Evolutionary conservation across 78 protist genomes (phyloP).

Genomic region (Monosiga brevicollis): DNA sequence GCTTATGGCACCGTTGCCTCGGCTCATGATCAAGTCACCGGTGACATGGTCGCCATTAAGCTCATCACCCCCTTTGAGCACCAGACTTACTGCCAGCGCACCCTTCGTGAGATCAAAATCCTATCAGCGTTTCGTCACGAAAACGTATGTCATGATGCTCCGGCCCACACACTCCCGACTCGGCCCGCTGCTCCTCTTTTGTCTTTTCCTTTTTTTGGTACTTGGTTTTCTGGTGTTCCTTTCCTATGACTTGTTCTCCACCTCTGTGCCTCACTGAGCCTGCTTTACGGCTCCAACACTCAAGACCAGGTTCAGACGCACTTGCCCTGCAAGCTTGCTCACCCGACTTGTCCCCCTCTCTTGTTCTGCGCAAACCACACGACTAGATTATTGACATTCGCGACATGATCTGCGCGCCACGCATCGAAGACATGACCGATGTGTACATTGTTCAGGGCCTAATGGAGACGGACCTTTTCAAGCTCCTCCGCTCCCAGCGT

Average conservation of each 20-base stretch:
- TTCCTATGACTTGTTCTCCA: neutral
- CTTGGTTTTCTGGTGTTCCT: no score
- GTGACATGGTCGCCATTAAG: constrained; percentile 21
- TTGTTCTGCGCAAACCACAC: no score
- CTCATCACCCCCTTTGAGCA: constrained; percentile 54
- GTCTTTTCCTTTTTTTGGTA: neutral
- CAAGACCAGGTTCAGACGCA: no score
- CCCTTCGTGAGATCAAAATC: constrained; percentile 86
- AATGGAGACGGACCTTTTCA: constrained; percentile 92
- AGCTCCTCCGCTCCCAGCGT: constrained; percentile 79
- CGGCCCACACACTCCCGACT: no score
- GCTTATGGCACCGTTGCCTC: constrained; percentile 26
- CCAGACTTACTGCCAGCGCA: constrained; percentile 77
- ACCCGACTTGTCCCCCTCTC: neutral
- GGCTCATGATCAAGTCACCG: neutral
- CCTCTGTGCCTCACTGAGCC: neutral
- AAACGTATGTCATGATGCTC: constrained; percentile 21
- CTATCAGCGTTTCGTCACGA: constrained; percentile 59
- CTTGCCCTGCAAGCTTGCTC: no score
- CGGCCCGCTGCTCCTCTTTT: neutral
- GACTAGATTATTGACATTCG: constrained; percentile 22
- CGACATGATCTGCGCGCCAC: constrained; percentile 8
- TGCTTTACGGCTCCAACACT: no score
- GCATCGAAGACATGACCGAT: constrained; percentile 31
- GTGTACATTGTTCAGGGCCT: constrained; percentile 83